Percentiles rank a stretch among this genome's conserved stretches.
These are phyloP conservation scores for Tolypocladium pustulatum DNA, from an alignment of 2,329 filamentous ascomycete species.

Conservation along the genomic window DNA sequence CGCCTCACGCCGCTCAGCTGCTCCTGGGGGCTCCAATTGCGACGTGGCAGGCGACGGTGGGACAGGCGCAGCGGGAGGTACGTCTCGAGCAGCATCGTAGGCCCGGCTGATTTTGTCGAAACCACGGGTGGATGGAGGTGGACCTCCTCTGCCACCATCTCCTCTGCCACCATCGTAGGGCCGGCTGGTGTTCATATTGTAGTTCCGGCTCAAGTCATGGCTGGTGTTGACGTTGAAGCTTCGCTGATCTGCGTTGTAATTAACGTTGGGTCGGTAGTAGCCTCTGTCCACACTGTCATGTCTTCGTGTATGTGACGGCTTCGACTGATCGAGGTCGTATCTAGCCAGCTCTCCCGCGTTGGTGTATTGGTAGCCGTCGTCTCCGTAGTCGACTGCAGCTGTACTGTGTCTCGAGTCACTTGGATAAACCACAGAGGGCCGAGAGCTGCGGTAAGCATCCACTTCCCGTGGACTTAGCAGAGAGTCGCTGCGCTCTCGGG, in stretches of 20 bases:
- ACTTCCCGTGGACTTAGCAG: slow-evolving; percentile 25
- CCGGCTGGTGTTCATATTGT: slow-evolving; percentile 22
- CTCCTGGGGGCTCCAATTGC: slow-evolving; percentile 8
- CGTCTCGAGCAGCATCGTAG: slow-evolving; percentile 34
- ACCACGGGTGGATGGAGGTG: slow-evolving; percentile 59
- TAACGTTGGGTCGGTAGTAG: slow-evolving; percentile 46
- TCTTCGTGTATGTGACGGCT: slow-evolving; percentile 27
- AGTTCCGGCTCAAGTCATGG: slow-evolving; percentile 31
- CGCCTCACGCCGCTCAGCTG: slow-evolving; percentile 9
- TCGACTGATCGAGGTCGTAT: slow-evolving; percentile 48
- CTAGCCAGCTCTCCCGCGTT: slow-evolving; percentile 50
- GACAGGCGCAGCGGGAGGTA: slow-evolving; percentile 31
- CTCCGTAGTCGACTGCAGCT: slow-evolving; percentile 40
- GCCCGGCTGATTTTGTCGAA: slow-evolving; percentile 56
- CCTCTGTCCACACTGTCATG: slow-evolving; percentile 45
- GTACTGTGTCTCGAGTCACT: slow-evolving; percentile 31
- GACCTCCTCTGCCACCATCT: slow-evolving; percentile 33
- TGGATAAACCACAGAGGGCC: slow-evolving; percentile 34
- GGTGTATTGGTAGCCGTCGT: slow-evolving; percentile 53
- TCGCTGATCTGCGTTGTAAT: slow-evolving; percentile 34
- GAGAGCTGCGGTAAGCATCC: slow-evolving; percentile 36
- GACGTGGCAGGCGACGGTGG: slow-evolving; percentile 21
- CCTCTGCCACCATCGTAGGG: slow-evolving; percentile 27
- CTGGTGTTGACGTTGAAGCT: slow-evolving; percentile 36
- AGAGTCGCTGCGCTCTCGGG: slow-evolving; percentile 38